These are phyloP conservation scores for Fusarium ramigenum DNA, from an alignment of 2,329 filamentous ascomycete species.

Conservation along the genomic window DNA sequence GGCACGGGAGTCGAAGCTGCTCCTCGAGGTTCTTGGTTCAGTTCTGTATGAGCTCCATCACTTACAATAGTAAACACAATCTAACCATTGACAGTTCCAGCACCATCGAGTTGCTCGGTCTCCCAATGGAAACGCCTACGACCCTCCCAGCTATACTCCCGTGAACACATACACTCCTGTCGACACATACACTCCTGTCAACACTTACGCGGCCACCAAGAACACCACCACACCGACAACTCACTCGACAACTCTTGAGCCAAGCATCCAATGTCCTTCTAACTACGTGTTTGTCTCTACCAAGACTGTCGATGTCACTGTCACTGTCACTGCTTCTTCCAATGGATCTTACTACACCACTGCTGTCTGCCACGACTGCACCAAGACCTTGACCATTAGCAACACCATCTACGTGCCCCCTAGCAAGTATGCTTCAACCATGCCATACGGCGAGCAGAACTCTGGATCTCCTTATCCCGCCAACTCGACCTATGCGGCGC, in stretches of 20 bases:
- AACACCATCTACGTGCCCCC: slow-evolving; percentile 18
- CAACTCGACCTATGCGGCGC: slow-evolving; percentile 17
- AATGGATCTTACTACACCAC: slow-evolving; percentile 33
- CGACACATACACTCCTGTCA: not conserved
- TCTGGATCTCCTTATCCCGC: slow-evolving; percentile 11
- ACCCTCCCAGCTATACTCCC: slow-evolving; percentile 14
- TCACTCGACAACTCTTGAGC: slow-evolving; percentile 11
- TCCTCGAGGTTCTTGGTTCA: slow-evolving; percentile 28
- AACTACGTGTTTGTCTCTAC: slow-evolving; percentile 43
- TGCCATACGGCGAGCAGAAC: slow-evolving; percentile 22
- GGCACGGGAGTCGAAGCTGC: slow-evolving; percentile 41
- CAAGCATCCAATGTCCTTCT: slow-evolving; percentile 36
- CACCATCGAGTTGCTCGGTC: slow-evolving; percentile 6
- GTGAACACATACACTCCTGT: slow-evolving; percentile 2
- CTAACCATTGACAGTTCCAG: slow-evolving; percentile 20
- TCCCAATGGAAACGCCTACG: slow-evolving; percentile 1
- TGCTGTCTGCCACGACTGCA: slow-evolving; percentile 17
- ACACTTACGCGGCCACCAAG: slow-evolving; percentile 5
- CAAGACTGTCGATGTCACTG: slow-evolving; percentile 47
- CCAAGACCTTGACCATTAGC: slow-evolving; percentile 12
- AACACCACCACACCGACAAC: slow-evolving; percentile 25
- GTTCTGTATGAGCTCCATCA: slow-evolving; percentile 23
- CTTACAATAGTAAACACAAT: not conserved
- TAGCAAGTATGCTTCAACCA: slow-evolving; percentile 17
- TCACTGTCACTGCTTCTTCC: slow-evolving; percentile 47